Conservation (phyloP, 2,329 filamentous ascomycete genomes). For the Colletotrichum aenigma region DNA sequence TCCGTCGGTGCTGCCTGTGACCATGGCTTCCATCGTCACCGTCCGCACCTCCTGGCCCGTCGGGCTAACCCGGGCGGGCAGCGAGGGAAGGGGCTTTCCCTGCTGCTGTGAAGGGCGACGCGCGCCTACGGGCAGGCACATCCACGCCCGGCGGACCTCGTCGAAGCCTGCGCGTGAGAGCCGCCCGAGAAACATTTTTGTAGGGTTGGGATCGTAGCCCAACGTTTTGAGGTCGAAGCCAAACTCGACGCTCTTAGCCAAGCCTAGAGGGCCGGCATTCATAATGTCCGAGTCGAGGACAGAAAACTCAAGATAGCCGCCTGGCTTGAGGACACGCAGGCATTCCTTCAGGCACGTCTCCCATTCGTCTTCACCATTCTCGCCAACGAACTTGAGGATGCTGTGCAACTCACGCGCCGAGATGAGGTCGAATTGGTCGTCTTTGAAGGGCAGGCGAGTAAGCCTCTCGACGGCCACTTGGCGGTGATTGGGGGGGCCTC, state of each 20-base stretch:
- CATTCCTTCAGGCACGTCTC: slow-evolving; percentile 85
- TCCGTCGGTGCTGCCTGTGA: slow-evolving; percentile 67
- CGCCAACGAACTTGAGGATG: slow-evolving; percentile 75
- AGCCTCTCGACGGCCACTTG: slow-evolving; percentile 79
- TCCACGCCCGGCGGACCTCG: slow-evolving; percentile 84
- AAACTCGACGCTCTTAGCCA: slow-evolving; percentile 89
- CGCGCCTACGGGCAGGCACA: slow-evolving; percentile 82
- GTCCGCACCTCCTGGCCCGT: slow-evolving; percentile 46
- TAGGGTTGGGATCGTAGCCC: slow-evolving; percentile 86
- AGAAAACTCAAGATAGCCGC: slow-evolving; percentile 90
- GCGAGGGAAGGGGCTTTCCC: slow-evolving; percentile 23
- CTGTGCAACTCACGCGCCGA: slow-evolving; percentile 87
- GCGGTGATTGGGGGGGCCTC: slow-evolving; percentile 86
- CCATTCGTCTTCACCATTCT: slow-evolving; percentile 82
- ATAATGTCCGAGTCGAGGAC: slow-evolving; percentile 90
- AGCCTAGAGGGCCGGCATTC: slow-evolving; percentile 78
- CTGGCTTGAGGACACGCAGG: slow-evolving; percentile 89
- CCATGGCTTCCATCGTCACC: slow-evolving; percentile 65
- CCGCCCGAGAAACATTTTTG: slow-evolving; percentile 78
- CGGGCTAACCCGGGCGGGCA: slow-evolving; percentile 34
- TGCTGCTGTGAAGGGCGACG: slow-evolving; percentile 43
- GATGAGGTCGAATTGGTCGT: slow-evolving; percentile 88
- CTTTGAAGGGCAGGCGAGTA: slow-evolving; percentile 82
- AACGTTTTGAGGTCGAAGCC: slow-evolving; percentile 86
- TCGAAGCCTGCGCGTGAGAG: slow-evolving; percentile 78